Base-by-base conservation (phyloP, 2,329 filamentous ascomycete species). In the Huntiella omanensis region DNA sequence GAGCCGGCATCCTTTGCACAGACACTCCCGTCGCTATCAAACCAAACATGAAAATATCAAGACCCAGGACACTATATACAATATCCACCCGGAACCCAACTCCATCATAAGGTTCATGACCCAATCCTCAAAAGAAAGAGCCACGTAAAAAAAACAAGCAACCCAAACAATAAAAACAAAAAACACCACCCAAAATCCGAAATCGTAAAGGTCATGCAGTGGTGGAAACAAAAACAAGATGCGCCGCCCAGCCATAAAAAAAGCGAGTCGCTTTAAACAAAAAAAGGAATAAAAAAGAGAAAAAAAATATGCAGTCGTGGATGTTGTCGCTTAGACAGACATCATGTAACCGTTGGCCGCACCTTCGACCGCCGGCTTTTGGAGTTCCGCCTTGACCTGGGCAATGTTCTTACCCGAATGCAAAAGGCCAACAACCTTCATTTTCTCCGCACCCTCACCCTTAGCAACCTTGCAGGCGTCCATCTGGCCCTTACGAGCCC, bases 371-470 rank as follows among this genome's bases (percentile, higher is more conserved):
- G 22, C 32, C 10, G 48, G 40, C 32, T 49, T 39, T 22, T 49
- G 44, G 17, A 49, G 44, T 19, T 49, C 43, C 22, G 44, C 40
- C 48, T 49, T 49, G 15, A 49, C 43, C 40, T 50, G 45, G 8
- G 45, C 75, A 56, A 78, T 82, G 46, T 68, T 67, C 63, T 83
- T 86, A 57, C 84, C 84, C 49, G 84, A 85, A 70, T 91, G 83
- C 58, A 88, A 75, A 47, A 96, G 70, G 46, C 88, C 91, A 49
- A 98, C 73, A 62, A 65, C 64, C 53, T 60, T 62, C 91, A 98
- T 98, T 53, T 87, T 77, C 66, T 95, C 83, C 33, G 84, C 85
- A 47, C 91, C 91, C 59, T 84, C 82, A 47, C 91, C 91, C 35
- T 83, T 84, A 55, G 78, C 71, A 46, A 83, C 76, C 55, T 75